Evolutionary conservation across 2,329 filamentous ascomycete species (phyloP).

Genomic region (Calycina marina): DNA sequence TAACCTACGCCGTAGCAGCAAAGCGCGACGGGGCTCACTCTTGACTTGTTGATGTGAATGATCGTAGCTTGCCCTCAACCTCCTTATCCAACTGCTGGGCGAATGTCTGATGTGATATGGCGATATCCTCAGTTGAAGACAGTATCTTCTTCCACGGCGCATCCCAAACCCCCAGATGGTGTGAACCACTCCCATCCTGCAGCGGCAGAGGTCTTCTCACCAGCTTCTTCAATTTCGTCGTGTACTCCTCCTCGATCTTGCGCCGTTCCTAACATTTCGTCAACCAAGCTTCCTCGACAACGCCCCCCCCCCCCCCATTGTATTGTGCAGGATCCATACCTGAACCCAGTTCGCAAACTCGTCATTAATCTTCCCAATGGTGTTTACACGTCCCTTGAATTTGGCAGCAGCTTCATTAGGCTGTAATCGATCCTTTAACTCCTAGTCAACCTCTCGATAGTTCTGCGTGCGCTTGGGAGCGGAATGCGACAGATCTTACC

Average conservation of each 20-base stretch:
- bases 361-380: constrained; percentile 71
- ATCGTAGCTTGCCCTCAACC: constrained; percentile 70
- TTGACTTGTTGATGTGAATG: constrained; percentile 53
- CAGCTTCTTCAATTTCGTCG: constrained; percentile 66
- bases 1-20: not conserved
- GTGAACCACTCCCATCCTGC: not conserved
- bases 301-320: constrained; percentile 8
- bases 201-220: constrained; percentile 56
- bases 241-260: constrained; percentile 82
- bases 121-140: constrained; percentile 63
- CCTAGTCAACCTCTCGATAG: too few relatives aligned
- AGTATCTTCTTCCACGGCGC: constrained; percentile 82
- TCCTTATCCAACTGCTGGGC: constrained; percentile 74
- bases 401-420: constrained; percentile 69
- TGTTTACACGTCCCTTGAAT: constrained; percentile 74
- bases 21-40: constrained; percentile 39
- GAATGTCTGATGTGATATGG: constrained; percentile 69
- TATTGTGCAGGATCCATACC: constrained; percentile 34
- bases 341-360: constrained; percentile 96
- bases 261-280: constrained; percentile 60
- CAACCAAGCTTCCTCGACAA: too few relatives aligned
- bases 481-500: constrained; percentile 41
- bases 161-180: constrained; percentile 55
- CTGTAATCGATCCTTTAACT: constrained; percentile 66
- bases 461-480: not conserved